These are phyloP conservation scores for Aureobasidium lini DNA, from an alignment of 2,329 filamentous ascomycete genomes.

Conservation along the genomic window DNA sequence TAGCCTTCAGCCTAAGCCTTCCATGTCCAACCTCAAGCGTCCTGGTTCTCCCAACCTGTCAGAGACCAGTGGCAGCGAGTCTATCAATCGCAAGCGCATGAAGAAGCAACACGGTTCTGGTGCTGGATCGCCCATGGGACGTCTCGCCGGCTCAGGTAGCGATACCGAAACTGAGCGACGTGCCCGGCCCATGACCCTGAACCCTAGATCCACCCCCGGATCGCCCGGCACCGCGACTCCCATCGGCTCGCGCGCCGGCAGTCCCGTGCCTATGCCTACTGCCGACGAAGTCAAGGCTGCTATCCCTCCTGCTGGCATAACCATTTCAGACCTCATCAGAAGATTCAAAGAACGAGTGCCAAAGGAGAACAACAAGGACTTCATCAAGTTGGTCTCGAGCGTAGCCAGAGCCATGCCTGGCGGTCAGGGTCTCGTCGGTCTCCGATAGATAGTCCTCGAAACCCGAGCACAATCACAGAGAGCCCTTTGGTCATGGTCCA, in stretches of 20 bases:
- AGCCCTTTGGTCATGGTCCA: background rate
- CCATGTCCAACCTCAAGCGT: conserved; percentile 59
- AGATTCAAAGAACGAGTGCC: conserved; percentile 36
- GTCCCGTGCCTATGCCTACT: conserved; percentile 32
- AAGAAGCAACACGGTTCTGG: conserved; percentile 56
- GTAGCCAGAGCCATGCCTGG: conserved; percentile 19
- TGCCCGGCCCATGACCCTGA: conserved; percentile 51
- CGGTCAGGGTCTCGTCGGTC: background rate
- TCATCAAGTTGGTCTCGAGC: conserved; percentile 38
- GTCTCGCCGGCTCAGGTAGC: conserved; percentile 53
- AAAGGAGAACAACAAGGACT: conserved; percentile 30
- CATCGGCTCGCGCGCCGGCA: conserved; percentile 26
- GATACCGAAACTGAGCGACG: conserved; percentile 60
- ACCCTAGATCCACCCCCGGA: conserved; percentile 17
- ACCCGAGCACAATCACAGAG: background rate
- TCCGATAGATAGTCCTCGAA: background rate
- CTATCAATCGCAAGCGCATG: conserved; percentile 54
- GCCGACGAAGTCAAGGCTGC: conserved; percentile 38
- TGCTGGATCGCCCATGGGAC: conserved; percentile 15
- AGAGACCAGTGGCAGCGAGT: conserved; percentile 88
- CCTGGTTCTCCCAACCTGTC: conserved; percentile 80
- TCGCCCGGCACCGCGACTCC: conserved; percentile 31
- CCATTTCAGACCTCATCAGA: conserved; percentile 33
- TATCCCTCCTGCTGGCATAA: conserved; percentile 38
- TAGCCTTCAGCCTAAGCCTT: conserved; percentile 43